A percentile compares a stretch with the other conserved stretches of the same genome.
These are phyloP conservation scores for Solanum boliviense DNA, from an alignment of 257 asterid species.

Conservation along the genomic window DNA sequence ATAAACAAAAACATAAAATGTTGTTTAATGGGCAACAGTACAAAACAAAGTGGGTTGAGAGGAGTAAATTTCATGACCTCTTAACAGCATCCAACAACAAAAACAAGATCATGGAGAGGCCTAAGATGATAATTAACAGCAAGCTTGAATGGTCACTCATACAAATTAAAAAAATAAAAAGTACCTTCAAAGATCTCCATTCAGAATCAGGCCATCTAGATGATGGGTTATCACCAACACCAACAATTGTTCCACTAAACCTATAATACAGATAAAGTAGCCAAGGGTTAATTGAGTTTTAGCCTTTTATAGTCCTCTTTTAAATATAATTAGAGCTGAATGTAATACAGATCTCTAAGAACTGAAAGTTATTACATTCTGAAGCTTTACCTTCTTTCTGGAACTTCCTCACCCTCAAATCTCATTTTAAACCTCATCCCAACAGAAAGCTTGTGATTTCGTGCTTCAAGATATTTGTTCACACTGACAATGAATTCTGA, in stretches of 20 bases:
- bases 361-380: neutral
- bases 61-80: neutral
- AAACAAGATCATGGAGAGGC: neutral
- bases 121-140: neutral
- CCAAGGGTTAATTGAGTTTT: neutral
- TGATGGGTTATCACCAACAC: constrained; percentile 51
- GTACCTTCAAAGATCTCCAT: constrained; percentile 95
- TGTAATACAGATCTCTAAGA: neutral
- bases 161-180: neutral
- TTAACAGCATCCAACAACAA: neutral
- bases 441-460: constrained; percentile 68
- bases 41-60: neutral
- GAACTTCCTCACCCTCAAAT: constrained; percentile 97
- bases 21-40: neutral
- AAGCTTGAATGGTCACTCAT: neutral
- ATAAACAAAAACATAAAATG: neutral
- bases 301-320: neutral
- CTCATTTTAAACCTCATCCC: constrained; percentile 99
- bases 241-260: constrained; percentile 96
- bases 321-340: neutral
- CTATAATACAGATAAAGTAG: constrained; percentile 29
- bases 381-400: constrained; percentile 78
- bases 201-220: constrained; percentile 87
- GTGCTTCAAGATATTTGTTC: constrained; percentile 91
- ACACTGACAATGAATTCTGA: constrained; percentile 80